Evolutionary conservation across 768 basidiomycete species (phyloP), one percentile per base, ranked within the genome.

Genomic region (Candolleomyces eurysporus): DNA sequence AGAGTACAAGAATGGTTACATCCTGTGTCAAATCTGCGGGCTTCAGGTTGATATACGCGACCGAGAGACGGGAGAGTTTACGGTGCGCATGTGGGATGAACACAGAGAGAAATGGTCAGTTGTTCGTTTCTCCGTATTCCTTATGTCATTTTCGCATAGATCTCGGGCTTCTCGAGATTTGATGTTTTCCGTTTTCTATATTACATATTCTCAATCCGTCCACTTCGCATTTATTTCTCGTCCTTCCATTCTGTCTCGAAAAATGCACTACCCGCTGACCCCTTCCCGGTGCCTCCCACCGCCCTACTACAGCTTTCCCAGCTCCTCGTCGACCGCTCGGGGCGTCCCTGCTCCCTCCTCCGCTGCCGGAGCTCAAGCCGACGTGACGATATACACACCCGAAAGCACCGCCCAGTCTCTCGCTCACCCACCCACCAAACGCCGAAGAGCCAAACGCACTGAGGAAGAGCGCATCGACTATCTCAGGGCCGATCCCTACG

Each of bases 391-490:
- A 36, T 78, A 78, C 66, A 78, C 77, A 31, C 80, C 79, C 5
- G 78, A 76, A 64, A 75, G 70, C 61, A 71, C 76, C 16, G 76
- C 73, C 14, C 76, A 79, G 62, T 69, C 75, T 14, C 73, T 77
- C n/a, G 71, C 77, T 2, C 78, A 82, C 66, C 82, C 82, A 4
- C 80, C 82, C 0, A 72, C 80, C 14, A 90, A 90, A 68, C 84
- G 88, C 19, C 83, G 89, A 4, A 81, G 90, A 10, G 87, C 89
- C 0, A 91, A 91, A 67, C 82, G 90, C 42, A 87, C 89, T 0
- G 90, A 92, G 63, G 88, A 89, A 43, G 89, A 90, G 61, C 85
- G 89, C 19, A 90, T 90, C 64, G 82, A 85, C 49, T 90, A 90
- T 62, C 79, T 83, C 16, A 82, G 85, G 51, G 77, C 81, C 0